phyloP scores from a whole-genome alignment of 179 eudicot genomes.

The Dionaea muscipula region DNA sequence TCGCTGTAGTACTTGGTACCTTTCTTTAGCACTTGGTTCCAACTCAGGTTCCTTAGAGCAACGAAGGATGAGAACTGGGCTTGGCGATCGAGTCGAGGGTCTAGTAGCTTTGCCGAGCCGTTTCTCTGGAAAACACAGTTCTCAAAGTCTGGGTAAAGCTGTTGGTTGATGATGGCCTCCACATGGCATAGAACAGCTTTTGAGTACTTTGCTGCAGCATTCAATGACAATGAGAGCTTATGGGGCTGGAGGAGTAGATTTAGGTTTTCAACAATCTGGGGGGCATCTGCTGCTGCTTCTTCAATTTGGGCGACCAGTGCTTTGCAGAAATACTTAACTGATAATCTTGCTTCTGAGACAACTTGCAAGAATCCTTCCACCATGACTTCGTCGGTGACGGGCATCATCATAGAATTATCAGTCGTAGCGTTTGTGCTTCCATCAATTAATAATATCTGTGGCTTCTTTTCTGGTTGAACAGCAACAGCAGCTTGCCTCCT shows the following conservation, averaged over 20 bases:
- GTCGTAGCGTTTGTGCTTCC: constrained; percentile 16
- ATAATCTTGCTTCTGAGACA: constrained; percentile 78
- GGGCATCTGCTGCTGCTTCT: constrained; percentile 42
- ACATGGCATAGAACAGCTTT: constrained; percentile 63
- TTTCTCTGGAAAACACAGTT: constrained; percentile 62
- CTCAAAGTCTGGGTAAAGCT: constrained; percentile 74
- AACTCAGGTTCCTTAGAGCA: constrained; percentile 61
- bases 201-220: constrained; percentile 51
- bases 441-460: too few species aligned
- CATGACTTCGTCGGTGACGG: constrained; percentile 76
- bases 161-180: constrained; percentile 75
- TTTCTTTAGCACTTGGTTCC: constrained; percentile 79
- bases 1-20: constrained; percentile 89
- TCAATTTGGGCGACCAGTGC: constrained; percentile 42
- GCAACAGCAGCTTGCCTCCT: too few species aligned
- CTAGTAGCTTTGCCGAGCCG: constrained; percentile 57
- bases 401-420: constrained; percentile 43
- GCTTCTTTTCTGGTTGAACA: constrained; percentile 23
- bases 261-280: constrained; percentile 42
- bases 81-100: constrained; percentile 58
- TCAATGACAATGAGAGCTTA: constrained; percentile 46
- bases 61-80: constrained; percentile 60
- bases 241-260: constrained; percentile 63
- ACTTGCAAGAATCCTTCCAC: constrained; percentile 82
- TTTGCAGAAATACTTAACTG: constrained; percentile 78